Percentiles rank a stretch among this genome's conserved stretches.
phyloP scores from a whole-genome alignment of 2,329 filamentous ascomycete genomes.

The Gnomoniopsis smithogilvyi region DNA sequence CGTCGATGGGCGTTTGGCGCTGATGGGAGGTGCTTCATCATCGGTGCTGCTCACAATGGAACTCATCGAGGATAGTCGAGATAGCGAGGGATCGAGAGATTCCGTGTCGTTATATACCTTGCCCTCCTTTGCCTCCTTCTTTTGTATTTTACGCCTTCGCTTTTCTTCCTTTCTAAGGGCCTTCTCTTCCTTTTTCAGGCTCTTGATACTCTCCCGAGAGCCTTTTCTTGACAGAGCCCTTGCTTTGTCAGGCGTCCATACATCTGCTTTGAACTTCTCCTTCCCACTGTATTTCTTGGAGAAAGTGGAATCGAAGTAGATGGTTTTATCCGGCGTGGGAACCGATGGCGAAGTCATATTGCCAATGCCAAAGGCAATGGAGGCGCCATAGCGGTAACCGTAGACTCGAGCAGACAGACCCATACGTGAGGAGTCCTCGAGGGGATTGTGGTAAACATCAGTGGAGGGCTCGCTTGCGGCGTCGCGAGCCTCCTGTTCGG shows the following conservation, averaged over 20 bases:
- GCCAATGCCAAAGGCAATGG: conserved; percentile 39
- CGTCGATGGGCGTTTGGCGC: not conserved
- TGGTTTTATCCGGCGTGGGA: conserved; percentile 33
- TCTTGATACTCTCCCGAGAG: conserved; percentile 11
- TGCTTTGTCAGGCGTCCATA: conserved; percentile 34
- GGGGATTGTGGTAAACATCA: conserved; percentile 38
- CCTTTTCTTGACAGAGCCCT: conserved; percentile 4
- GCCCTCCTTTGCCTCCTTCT: conserved; percentile 3
- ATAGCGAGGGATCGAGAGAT: conserved; percentile 15
- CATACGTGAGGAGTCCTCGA: conserved; percentile 42
- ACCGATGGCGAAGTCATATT: conserved; percentile 39
- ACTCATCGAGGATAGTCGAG: conserved; percentile 8
- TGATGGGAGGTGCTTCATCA: conserved; percentile 1
- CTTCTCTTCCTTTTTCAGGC: conserved; percentile 10
- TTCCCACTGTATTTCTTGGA: conserved; percentile 30
- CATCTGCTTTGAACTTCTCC: conserved; percentile 44
- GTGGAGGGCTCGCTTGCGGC: conserved; percentile 5
- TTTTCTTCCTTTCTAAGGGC: not conserved
- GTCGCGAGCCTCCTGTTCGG: conserved; percentile 7
- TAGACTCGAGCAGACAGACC: conserved; percentile 39
- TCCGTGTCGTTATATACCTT: conserved; percentile 18
- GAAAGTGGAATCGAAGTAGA: conserved; percentile 42
- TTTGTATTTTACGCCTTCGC: not conserved
- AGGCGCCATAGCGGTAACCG: conserved; percentile 41
- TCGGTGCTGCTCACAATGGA: conserved; percentile 13